Evolutionary conservation across 768 basidiomycete genomes (phyloP).

Genomic region (Auricularia cornea): DNA sequence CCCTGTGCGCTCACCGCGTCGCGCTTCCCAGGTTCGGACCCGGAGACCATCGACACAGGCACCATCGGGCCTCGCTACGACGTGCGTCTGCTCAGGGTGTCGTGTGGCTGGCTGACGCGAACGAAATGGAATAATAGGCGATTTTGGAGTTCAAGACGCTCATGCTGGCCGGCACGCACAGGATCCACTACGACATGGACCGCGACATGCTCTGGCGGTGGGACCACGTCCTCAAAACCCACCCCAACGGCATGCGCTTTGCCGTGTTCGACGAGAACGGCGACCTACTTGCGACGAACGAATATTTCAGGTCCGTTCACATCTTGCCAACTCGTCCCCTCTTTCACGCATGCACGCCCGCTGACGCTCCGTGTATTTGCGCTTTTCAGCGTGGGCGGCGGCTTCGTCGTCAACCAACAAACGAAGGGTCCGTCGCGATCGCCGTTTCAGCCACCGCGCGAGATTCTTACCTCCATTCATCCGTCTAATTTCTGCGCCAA

Average conservation of each 20-base stretch:
- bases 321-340: constrained; percentile 6
- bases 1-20: background rate
- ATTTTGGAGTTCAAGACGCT: constrained; percentile 62
- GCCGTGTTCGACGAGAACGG: constrained; percentile 76
- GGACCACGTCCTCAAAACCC: constrained; percentile 77
- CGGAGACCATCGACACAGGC: constrained; percentile 86
- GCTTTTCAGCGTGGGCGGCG: constrained; percentile 66
- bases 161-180: constrained; percentile 60
- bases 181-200: constrained; percentile 81
- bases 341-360: background rate
- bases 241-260: constrained; percentile 89
- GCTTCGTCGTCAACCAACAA: constrained; percentile 92
- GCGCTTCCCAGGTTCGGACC: constrained; percentile 60
- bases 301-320: constrained; percentile 75
- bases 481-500: background rate
- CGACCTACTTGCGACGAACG: constrained; percentile 84
- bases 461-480: background rate
- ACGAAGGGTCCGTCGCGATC: constrained; percentile 54
- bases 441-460: background rate
- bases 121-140: constrained; percentile 16
- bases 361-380: background rate
- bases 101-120: background rate
- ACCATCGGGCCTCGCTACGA: constrained; percentile 72
- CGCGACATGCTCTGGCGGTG: constrained; percentile 90
- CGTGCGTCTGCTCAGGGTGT: background rate